Evolutionary conservation across 2,329 filamentous ascomycete species (phyloP).

Genomic region (Colletotrichum sp.): DNA sequence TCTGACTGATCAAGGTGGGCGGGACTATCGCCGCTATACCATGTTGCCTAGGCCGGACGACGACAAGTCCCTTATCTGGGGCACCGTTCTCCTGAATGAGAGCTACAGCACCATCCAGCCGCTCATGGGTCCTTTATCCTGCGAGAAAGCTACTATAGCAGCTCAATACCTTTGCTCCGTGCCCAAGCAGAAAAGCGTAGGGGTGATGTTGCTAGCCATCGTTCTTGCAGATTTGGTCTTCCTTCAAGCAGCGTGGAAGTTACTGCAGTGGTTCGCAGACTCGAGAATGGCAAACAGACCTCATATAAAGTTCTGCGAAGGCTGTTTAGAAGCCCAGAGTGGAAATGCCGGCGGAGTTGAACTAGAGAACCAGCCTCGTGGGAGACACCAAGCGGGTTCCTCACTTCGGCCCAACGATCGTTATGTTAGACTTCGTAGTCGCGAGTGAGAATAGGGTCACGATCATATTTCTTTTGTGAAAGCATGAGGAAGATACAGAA

Average conservation of each 20-base stretch:
- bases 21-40: background rate
- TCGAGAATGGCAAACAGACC: background rate
- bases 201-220: background rate
- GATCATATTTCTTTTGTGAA: rapidly evolving
- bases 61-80: too few relatives aligned
- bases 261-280: background rate
- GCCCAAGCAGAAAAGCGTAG: background rate
- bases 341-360: background rate
- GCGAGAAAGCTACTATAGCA: background rate
- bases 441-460: background rate
- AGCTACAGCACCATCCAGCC: background rate
- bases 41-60: background rate
- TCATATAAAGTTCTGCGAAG: background rate
- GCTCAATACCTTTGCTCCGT: background rate
- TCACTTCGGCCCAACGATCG: background rate
- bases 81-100: background rate
- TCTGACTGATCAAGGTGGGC: background rate
- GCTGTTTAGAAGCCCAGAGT: background rate
- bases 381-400: background rate
- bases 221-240: background rate
- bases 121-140: background rate
- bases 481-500: background rate
- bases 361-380: background rate
- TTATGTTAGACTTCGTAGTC: background rate
- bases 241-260: background rate